phyloP scores from a whole-genome alignment of 192 early-diverging fungal genomes.

The Obelidium mucronatum region DNA sequence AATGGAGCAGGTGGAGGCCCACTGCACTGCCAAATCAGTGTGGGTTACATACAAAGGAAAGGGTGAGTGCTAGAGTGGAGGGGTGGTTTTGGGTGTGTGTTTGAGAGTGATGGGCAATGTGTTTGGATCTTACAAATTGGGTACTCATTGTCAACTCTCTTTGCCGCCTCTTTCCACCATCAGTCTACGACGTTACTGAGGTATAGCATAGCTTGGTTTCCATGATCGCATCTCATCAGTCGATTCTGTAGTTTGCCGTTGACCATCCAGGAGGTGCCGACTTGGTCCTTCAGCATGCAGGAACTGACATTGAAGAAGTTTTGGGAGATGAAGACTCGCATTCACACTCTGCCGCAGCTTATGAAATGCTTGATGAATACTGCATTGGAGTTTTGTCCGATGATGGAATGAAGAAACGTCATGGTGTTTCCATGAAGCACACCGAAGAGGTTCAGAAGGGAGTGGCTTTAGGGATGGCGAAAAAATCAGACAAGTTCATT shows the following conservation, averaged over 20 bases:
- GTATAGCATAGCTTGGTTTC: not conserved
- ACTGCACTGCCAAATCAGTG: conserved; percentile 73
- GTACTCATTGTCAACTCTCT: too few relatives aligned
- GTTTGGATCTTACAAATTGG: too few relatives aligned
- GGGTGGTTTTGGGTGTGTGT: not conserved
- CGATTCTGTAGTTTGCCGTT: conserved; percentile 65
- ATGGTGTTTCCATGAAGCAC: not conserved
- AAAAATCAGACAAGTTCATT: conserved; percentile 73
- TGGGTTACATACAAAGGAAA: conserved; percentile 85
- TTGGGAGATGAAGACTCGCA: conserved; percentile 83
- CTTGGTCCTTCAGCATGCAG: conserved; percentile 84
- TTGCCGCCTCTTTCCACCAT: not conserved
- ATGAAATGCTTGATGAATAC: conserved; percentile 86
- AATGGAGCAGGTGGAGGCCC: conserved; percentile 72
- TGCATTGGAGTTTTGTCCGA: conserved; percentile 66
- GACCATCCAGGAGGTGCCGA: conserved; percentile 97
- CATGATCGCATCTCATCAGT: not conserved
- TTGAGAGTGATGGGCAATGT: not conserved
- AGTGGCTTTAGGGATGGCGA: conserved; percentile 51
- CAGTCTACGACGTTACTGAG: conserved; percentile 36
- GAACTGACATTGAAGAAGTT: conserved; percentile 79
- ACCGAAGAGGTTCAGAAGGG: conserved; percentile 53
- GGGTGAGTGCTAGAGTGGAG: conserved; percentile 29
- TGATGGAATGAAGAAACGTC: conserved; percentile 2
- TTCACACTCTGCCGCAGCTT: conserved; percentile 82